Evolutionary conservation across 208 protist species (phyloP), one percentile per base, ranked within the genome.

Genomic region (Leishmania turanica): DNA sequence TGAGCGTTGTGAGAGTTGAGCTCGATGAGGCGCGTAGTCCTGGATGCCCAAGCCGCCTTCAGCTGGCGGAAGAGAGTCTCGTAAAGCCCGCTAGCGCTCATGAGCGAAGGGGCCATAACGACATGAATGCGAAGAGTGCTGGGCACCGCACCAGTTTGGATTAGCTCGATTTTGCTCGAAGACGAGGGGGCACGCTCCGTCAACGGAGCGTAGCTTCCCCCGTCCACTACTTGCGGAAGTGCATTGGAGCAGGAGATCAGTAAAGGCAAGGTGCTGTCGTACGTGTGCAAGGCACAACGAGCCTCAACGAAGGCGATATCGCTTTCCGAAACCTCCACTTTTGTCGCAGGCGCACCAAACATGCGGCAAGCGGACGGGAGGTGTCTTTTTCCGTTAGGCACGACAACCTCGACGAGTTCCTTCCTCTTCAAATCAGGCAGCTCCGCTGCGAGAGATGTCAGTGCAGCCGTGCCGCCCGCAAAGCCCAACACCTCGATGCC

Each of bases 401-500:
- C 70, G 27, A 66, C 42, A 51, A 88, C 82, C 73, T 83, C 86
- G 24, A 81, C 19, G 24, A 77, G 80, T 37, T 88, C 86, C 66
- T 84, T 82, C 70, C 83, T 77, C 37, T 84, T 77, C 31, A 87
- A 74, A 17, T 60, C 64, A 62, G 83, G 66, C 40, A 85, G 45
- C 40, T 72, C 78, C 37, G 75, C 86, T 40, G 86, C 75, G 17
- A 83, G 37, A 24, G 65, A 64, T 45, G 66, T 51, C 54, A 85
- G 54, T 9, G 60, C 72, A 62, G 6, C 34, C 21, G 53, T 47
- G 56, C 53, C 45, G 0, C 77, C 79, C 21, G 75, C n/a, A 47
- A 94, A 70, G 60, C 90, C 92, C n/a, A 96, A 47, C n/a, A 96
- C 85, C 4, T 81, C 58, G 51, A 94, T 78, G n/a, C 91, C 91